phyloP scores from a whole-genome alignment of 257 asterid species.

The Galeopsis tetrahit region DNA sequence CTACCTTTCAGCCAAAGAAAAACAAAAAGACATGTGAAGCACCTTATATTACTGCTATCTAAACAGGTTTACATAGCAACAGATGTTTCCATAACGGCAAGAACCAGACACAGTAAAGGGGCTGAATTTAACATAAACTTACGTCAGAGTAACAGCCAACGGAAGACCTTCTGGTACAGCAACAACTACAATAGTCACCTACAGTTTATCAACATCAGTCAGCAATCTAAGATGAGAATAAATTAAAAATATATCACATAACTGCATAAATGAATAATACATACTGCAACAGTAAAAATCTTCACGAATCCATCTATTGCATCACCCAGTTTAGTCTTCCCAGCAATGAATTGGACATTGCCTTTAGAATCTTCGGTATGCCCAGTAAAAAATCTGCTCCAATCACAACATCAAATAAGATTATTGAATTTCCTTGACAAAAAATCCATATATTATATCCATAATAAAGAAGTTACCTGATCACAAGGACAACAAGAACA shows the following conservation, averaged over 20 bases:
- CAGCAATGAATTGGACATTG: constrained; percentile 59
- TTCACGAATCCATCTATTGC: constrained; percentile 76
- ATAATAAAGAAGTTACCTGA: constrained; percentile 49
- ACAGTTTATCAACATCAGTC: constrained; percentile 27
- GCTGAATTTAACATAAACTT: constrained; percentile 39
- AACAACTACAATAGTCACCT: constrained; percentile 95
- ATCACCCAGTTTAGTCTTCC: constrained; percentile 65
- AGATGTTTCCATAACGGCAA: neutral
- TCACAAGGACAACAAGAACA: constrained; percentile 75
- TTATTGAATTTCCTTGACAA: constrained; percentile 11
- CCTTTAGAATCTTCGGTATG: constrained; percentile 66
- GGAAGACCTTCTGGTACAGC: constrained; percentile 99
- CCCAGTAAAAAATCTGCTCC: constrained; percentile 76
- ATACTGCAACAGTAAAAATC: constrained; percentile 93
- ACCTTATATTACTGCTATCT: neutral
- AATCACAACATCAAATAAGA: constrained; percentile 23
- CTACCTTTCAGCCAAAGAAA: neutral
- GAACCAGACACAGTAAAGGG: neutral
- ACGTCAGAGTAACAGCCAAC: constrained; percentile 95
- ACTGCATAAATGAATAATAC: constrained; percentile 38
- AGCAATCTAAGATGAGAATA: constrained; percentile 29
- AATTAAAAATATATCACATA: neutral
- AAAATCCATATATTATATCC: neutral
- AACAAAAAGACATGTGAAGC: neutral
- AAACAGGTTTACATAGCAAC: neutral